phyloP scores from a whole-genome alignment of 352 stramenopile species.

The Pythium plurisporium region DNA sequence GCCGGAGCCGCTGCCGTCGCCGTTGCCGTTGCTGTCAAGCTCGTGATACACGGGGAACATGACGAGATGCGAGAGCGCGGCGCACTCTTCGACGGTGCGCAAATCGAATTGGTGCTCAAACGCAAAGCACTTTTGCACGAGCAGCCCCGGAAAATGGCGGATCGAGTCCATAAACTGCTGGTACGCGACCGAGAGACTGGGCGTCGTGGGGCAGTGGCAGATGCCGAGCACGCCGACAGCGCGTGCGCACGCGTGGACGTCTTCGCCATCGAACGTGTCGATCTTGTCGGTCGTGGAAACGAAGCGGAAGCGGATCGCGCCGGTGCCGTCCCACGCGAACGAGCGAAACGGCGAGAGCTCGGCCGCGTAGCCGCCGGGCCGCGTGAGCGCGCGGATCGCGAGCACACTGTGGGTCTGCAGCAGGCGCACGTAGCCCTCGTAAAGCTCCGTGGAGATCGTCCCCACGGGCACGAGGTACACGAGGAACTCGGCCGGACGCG shows the following conservation, averaged over 20 bases:
- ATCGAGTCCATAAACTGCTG: conserved; percentile 65
- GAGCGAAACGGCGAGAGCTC: conserved; percentile 79
- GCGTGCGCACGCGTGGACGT: conserved; percentile 63
- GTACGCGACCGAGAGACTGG: conserved; percentile 49
- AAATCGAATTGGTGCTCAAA: conserved; percentile 81
- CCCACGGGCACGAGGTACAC: conserved; percentile 81
- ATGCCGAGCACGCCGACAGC: conserved; percentile 75
- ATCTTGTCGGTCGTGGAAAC: conserved; percentile 56
- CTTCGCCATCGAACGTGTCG: conserved; percentile 59
- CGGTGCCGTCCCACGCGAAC: conserved; percentile 60
- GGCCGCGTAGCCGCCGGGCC: conserved; percentile 66
- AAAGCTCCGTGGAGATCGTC: conserved; percentile 52
- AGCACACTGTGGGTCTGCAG: conserved; percentile 52
- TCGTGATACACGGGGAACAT: conserved; percentile 81
- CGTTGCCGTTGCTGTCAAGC: conserved; percentile 46
- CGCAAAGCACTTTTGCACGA: conserved; percentile 80
- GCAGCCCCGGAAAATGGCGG: conserved; percentile 53
- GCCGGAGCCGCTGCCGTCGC: conserved; percentile 4
- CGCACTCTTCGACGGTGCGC: conserved; percentile 48
- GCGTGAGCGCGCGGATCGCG: conserved; percentile 60
- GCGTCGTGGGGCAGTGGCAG: conserved; percentile 73
- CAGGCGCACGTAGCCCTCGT: conserved; percentile 53
- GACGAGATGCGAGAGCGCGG: conserved; percentile 56
- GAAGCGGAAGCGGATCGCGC: conserved; percentile 65
- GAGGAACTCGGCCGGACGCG: conserved; percentile 63